phyloP scores from a whole-genome alignment of 768 basidiomycete genomes.

The Phylloporus sp. region DNA sequence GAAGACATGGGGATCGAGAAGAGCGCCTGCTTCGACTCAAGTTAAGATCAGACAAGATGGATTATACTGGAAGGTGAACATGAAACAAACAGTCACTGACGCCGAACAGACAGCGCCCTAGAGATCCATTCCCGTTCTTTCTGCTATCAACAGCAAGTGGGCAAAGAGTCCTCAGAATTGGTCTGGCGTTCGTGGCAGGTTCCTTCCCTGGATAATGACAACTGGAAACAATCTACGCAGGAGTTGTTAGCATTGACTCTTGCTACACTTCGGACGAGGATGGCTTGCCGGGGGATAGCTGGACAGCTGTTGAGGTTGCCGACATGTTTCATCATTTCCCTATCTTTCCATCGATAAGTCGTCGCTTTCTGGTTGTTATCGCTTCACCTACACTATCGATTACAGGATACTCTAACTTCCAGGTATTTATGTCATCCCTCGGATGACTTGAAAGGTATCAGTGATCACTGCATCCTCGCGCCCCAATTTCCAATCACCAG shows the following conservation, averaged over 20 bases:
- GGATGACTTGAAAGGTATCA: constrained; percentile 14
- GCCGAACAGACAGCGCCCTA: no score
- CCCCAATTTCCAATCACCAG: constrained; percentile 38
- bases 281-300: background rate
- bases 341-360: background rate
- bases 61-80: background rate
- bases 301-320: background rate
- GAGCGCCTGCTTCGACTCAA: background rate
- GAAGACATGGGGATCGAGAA: constrained; percentile 12
- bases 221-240: background rate
- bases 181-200: background rate
- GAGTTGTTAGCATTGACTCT: background rate
- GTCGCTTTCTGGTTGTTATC: no score
- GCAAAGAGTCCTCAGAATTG: background rate
- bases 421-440: constrained; percentile 1
- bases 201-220: background rate
- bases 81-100: background rate
- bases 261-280: background rate
- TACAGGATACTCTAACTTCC: background rate
- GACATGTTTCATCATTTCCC: background rate
- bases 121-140: background rate
- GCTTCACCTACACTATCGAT: background rate
- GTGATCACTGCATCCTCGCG: constrained; percentile 18
- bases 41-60: background rate
- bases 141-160: background rate